Evolutionary conservation across 2,329 filamentous ascomycete species (phyloP).

Genomic region (Penicillium capsulatum): DNA sequence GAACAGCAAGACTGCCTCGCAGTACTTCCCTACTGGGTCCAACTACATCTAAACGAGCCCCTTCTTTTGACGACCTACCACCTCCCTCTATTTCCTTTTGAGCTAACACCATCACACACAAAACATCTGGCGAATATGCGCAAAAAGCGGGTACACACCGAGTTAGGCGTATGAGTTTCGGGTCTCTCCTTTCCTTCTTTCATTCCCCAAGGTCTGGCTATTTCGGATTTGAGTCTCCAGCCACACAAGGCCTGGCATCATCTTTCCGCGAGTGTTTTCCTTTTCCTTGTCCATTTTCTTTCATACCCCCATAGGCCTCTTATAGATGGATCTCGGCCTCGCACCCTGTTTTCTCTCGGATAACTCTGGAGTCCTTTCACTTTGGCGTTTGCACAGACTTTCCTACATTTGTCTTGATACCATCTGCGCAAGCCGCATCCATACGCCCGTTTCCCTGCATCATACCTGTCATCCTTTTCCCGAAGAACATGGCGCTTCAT

Average conservation of each 20-base stretch:
- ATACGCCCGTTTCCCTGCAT: conserved; percentile 22
- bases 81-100: conserved; percentile 9
- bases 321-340: conserved; percentile 36
- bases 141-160: conserved; percentile 24
- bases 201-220: conserved; percentile 21
- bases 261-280: conserved; percentile 6
- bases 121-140: conserved; percentile 24
- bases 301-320: conserved; percentile 41
- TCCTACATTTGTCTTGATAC: conserved; percentile 26
- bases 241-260: conserved; percentile 4
- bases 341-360: conserved; percentile 27
- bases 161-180: conserved; percentile 30
- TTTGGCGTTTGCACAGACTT: conserved; percentile 19
- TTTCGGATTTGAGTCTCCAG: conserved; percentile 15
- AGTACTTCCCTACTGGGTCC: conserved; percentile 67
- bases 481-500: conserved; percentile 18
- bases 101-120: conserved; percentile 9
- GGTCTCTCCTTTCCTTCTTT: conserved; percentile 21
- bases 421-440: conserved; percentile 32
- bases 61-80: conserved; percentile 8
- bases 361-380: conserved; percentile 25
- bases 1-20: conserved; percentile 76
- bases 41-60: conserved; percentile 31
- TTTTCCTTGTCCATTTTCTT: conserved; percentile 24
- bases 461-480: conserved; percentile 11